Evolutionary conservation across 2,329 filamentous ascomycete species (phyloP).

Genomic region (Paraphaeosphaeria sporulosa): DNA sequence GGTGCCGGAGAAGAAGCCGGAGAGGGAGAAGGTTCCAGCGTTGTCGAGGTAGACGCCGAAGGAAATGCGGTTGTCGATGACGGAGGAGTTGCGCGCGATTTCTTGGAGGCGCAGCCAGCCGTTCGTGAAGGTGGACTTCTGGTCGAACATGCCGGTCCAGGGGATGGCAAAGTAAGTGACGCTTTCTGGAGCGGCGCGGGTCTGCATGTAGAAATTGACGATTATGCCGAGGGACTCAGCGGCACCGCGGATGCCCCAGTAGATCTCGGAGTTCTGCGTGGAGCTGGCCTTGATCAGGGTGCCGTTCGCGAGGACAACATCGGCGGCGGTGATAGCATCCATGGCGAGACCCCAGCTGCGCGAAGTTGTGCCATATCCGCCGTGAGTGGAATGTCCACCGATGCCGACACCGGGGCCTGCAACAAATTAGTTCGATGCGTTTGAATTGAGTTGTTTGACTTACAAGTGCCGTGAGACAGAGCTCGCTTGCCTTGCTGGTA

Average conservation of each 20-base stretch:
- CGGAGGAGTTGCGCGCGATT: conserved; percentile 49
- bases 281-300: conserved; percentile 45
- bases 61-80: conserved; percentile 52
- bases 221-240: conserved; percentile 54
- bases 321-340: conserved; percentile 42
- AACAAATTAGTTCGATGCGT: not conserved
- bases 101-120: conserved; percentile 53
- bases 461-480: conserved; percentile 11
- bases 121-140: conserved; percentile 40
- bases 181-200: conserved; percentile 34
- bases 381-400: conserved; percentile 47
- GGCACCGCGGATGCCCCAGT: conserved; percentile 52
- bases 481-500: conserved; percentile 9
- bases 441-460: not conserved
- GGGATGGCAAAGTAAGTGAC: conserved; percentile 40
- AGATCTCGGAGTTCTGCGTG: conserved; percentile 47
- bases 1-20: conserved; percentile 53
- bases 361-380: conserved; percentile 43
- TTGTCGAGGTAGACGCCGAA: conserved; percentile 54
- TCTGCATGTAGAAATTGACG: conserved; percentile 47
- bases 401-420: conserved; percentile 50
- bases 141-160: conserved; percentile 30
- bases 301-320: conserved; percentile 52
- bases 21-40: conserved; percentile 41
- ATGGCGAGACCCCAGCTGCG: conserved; percentile 47